Base-by-base conservation (phyloP, 1,139 yeast genomes). In the Blastobotrys arbuscula region DNA sequence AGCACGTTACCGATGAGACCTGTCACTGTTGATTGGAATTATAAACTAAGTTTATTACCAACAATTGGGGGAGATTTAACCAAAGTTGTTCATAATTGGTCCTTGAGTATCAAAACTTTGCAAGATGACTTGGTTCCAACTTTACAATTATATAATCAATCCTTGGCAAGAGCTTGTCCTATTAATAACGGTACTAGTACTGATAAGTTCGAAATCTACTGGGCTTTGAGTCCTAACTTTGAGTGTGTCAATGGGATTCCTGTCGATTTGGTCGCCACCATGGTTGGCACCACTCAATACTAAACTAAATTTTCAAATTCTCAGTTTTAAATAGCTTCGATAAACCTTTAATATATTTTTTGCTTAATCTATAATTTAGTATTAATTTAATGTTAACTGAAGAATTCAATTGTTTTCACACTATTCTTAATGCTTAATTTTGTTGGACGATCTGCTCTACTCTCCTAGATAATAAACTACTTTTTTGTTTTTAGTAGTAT, bases 191-290 rank as follows among this genome's bases (percentile, higher is more conserved):
- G 39, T 15, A 18, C 13, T 7, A n/a, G 15, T 20, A 36, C 7
- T 24, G 23, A 40, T 21, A 26, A 28, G 24, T 40, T 16, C 19
- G 43, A 23, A 12, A 21, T 54, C 8, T 53, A 53, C 39, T 54
- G 57, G 57, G 47, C 49, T 23, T 36, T 20, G 19, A 50, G 51
- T 23, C 50, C 35, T 2, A 18, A 30, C 6, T 52, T 52, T 38
- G 36, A 30, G 4, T 54, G 57, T 34, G 40, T 44, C 3, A 50
- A 48, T 10, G 49, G 45, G 3, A 45, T 47, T 23, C 35, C 40
- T 2, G 46, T 43, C 15, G 36, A 43, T 16, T 33, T 42, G 12
- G 26, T 36, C 15, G 39, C 24, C 7, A 19, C 31, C n/a, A n/a
- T n/a, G n/a, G n/a, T n/a, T n/a, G n/a, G n/a, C n/a, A n/a, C n/a